A percentile compares a stretch with the other conserved stretches of the same genome.
Conservation (phyloP, 2,329 filamentous ascomycete genomes). For the Rutstroemia sp. region DNA sequence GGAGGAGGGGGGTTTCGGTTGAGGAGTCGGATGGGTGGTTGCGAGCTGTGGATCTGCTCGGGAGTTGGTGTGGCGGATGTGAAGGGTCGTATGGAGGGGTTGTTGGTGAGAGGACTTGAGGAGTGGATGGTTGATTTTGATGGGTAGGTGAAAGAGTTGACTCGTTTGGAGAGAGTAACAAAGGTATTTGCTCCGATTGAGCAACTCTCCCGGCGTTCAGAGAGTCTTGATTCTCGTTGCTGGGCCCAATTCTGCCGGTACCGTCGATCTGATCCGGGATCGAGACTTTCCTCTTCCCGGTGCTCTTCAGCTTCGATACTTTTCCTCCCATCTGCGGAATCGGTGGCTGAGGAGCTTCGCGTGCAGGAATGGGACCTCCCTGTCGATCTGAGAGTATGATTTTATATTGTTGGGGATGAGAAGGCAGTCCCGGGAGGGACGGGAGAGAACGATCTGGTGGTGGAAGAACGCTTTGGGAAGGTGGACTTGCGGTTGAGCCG, state of each 20-base stretch:
- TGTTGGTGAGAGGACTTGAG: conserved; percentile 18
- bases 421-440: conserved; percentile 13
- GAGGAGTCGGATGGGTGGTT: neutral
- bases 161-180: no score
- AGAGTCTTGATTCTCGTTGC: neutral
- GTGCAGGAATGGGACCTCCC: conserved; percentile 23
- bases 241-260: neutral
- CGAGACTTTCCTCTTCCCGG: conserved; percentile 17
- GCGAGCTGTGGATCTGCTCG: conserved; percentile 19
- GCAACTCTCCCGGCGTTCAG: conserved; percentile 23
- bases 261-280: conserved; percentile 11
- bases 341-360: conserved; percentile 24
- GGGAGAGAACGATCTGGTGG: conserved; percentile 8
- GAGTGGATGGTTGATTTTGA: conserved; percentile 12
- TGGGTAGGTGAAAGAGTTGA: no score
- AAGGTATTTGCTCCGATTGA: conserved; percentile 15
- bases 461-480: conserved; percentile 17
- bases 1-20: neutral
- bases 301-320: conserved; percentile 25
- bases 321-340: conserved; percentile 26
- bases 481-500: conserved; percentile 25
- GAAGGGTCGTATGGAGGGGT: conserved; percentile 18
- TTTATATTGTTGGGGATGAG: conserved; percentile 14
- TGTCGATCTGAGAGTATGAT: conserved; percentile 15
- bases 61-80: conserved; percentile 11